phyloP scores from a whole-genome alignment of 805 yeast genomes.

The Jamesozyma gamospora region DNA sequence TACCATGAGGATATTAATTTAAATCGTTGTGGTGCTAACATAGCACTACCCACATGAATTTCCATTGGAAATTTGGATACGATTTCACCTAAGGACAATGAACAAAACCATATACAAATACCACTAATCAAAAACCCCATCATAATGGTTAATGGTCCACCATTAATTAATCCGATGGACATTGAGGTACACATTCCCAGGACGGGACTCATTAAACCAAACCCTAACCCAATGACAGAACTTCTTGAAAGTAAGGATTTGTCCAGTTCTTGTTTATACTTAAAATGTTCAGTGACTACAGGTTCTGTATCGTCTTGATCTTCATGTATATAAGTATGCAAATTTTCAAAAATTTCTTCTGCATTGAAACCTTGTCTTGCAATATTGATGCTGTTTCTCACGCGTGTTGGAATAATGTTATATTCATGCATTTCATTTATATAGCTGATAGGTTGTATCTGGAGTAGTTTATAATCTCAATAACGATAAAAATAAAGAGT shows the following conservation, averaged over 20 bases:
- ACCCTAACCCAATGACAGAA: slow-evolving; percentile 69
- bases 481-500: no score
- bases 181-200: slow-evolving; percentile 67
- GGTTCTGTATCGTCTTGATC: slow-evolving; percentile 36
- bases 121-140: slow-evolving; percentile 68
- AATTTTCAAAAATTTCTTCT: slow-evolving; percentile 21
- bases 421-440: slow-evolving; percentile 17
- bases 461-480: no score
- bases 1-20: slow-evolving; percentile 60
- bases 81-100: slow-evolving; percentile 67
- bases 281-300: slow-evolving; percentile 60
- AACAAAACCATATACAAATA: slow-evolving; percentile 51
- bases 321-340: slow-evolving; percentile 27
- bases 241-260: slow-evolving; percentile 53
- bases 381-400: slow-evolving; percentile 16
- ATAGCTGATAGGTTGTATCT: no score
- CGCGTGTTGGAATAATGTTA: slow-evolving; percentile 13
- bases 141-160: slow-evolving; percentile 65
- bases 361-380: slow-evolving; percentile 10
- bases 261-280: slow-evolving; percentile 61
- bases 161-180: slow-evolving; percentile 62
- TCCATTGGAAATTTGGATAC: slow-evolving; percentile 70
- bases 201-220: slow-evolving; percentile 75
- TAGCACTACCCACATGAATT: slow-evolving; percentile 67
- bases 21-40: slow-evolving; percentile 48